A percentile compares a stretch with the other conserved stretches of the same genome.
Evolutionary conservation across 2,329 filamentous ascomycete species (phyloP).

Genomic region (Aspergillus pseudoterreus): DNA sequence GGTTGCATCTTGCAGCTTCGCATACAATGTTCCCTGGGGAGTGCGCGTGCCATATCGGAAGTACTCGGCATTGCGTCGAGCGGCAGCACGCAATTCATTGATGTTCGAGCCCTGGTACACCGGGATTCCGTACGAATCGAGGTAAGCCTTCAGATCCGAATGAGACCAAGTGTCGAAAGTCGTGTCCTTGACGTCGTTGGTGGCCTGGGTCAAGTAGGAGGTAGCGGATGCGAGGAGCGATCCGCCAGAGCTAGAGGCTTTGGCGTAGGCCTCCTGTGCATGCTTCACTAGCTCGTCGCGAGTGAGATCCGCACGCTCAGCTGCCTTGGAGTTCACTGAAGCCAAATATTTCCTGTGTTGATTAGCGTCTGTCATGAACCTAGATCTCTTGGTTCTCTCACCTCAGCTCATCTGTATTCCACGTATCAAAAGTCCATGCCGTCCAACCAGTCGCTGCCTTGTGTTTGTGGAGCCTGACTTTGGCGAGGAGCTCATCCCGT

Average conservation of each 20-base stretch:
- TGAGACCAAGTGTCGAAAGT: slow-evolving; percentile 70
- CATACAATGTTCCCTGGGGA: slow-evolving; percentile 62
- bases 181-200: slow-evolving; percentile 60
- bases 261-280: slow-evolving; percentile 44
- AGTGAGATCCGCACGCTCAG: slow-evolving; percentile 60
- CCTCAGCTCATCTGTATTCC: slow-evolving; percentile 68
- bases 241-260: slow-evolving; percentile 47
- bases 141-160: slow-evolving; percentile 70
- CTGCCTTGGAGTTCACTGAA: slow-evolving; percentile 50
- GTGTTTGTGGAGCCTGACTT: slow-evolving; percentile 70
- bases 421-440: slow-evolving; percentile 77
- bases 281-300: slow-evolving; percentile 70
- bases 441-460: slow-evolving; percentile 65
- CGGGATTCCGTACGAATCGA: slow-evolving; percentile 72
- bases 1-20: slow-evolving; percentile 52
- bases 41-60: slow-evolving; percentile 71
- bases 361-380: neutral
- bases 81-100: slow-evolving; percentile 67
- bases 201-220: slow-evolving; percentile 64
- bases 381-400: slow-evolving; percentile 18
- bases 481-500: slow-evolving; percentile 68
- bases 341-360: slow-evolving; percentile 46
- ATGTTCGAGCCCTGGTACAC: slow-evolving; percentile 64
- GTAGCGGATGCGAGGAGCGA: slow-evolving; percentile 61
- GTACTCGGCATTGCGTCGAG: slow-evolving; percentile 69